phyloP scores from a whole-genome alignment of 331 rosid species.

The Quercus lobata region DNA sequence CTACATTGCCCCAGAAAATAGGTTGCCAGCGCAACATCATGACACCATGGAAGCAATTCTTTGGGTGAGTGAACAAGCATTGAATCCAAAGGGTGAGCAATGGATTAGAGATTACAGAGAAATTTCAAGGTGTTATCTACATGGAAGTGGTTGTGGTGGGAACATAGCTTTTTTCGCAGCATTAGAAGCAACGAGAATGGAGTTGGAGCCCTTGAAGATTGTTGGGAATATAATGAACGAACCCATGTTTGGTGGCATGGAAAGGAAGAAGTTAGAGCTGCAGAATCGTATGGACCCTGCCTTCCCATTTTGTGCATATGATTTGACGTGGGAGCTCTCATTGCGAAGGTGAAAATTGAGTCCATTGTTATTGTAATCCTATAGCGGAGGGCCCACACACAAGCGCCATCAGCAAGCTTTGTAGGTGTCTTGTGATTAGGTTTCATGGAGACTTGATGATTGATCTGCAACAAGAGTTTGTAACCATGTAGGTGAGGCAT shows the following conservation, averaged over 20 bases:
- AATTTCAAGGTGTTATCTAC: constrained; percentile 43
- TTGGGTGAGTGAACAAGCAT: constrained; percentile 42
- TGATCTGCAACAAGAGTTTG: constrained; percentile 48
- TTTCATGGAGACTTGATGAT: constrained; percentile 45
- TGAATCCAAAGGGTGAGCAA: constrained; percentile 29
- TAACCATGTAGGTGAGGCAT: constrained; percentile 37
- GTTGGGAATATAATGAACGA: constrained; percentile 51
- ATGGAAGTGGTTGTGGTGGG: constrained; percentile 38
- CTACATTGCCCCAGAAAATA: constrained; percentile 43
- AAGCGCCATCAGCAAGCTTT: constrained; percentile 9
- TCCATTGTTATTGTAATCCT: constrained; percentile 56
- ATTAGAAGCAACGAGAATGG: not conserved
- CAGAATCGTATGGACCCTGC: constrained; percentile 39
- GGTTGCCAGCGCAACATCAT: constrained; percentile 36
- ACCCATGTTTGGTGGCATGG: constrained; percentile 52
- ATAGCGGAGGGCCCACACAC: constrained; percentile 35
- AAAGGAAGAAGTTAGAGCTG: constrained; percentile 38
- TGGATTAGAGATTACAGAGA: constrained; percentile 59
- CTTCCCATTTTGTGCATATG: constrained; percentile 47
- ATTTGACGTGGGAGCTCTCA: constrained; percentile 41
- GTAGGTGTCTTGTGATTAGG: constrained; percentile 44
- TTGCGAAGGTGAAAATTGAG: constrained; percentile 32
- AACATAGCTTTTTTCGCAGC: constrained; percentile 45
- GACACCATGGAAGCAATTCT: constrained; percentile 33
- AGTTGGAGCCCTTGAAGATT: constrained; percentile 35